These are phyloP conservation scores for Lupinus albus DNA, from an alignment of 306 rosid species.

Conservation along the genomic window DNA sequence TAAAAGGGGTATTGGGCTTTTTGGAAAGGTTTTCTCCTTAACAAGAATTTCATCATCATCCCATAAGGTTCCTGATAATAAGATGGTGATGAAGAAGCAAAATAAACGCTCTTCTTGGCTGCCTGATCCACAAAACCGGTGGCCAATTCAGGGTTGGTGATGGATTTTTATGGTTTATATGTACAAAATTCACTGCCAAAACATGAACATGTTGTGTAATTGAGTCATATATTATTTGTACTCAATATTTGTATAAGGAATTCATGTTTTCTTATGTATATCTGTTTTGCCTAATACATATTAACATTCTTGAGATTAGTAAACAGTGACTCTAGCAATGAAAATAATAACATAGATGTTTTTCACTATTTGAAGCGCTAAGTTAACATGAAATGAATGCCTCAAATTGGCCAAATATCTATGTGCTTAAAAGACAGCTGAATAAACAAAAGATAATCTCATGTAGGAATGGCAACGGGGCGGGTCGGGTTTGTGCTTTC, in stretches of 20 bases:
- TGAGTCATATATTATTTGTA: background rate
- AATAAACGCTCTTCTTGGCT: conserved; percentile 68
- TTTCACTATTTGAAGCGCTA: background rate
- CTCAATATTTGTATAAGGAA: background rate
- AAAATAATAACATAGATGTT: background rate
- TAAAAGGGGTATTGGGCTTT: conserved; percentile 42
- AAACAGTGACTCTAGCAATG: background rate
- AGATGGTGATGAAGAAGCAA: conserved; percentile 16
- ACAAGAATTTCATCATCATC: conserved; percentile 25
- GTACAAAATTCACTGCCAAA: background rate
- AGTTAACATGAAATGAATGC: background rate
- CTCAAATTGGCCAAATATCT: too few species aligned
- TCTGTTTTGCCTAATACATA: background rate
- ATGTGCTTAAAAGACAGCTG: background rate
- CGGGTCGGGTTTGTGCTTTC: too few species aligned
- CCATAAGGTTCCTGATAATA: background rate
- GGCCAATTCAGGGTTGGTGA: conserved; percentile 78
- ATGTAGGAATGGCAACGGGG: background rate
- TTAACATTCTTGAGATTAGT: background rate
- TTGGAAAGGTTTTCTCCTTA: conserved; percentile 43
- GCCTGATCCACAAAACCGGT: conserved; percentile 55
- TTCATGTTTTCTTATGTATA: conserved; percentile 3
- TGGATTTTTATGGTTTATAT: background rate
- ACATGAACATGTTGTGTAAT: background rate
- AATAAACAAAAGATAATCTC: background rate